Percentiles rank a stretch among this genome's conserved stretches.
These are phyloP conservation scores for Casaregolazyma suthepensis DNA, from an alignment of 1,139 yeast species.

Conservation along the genomic window DNA sequence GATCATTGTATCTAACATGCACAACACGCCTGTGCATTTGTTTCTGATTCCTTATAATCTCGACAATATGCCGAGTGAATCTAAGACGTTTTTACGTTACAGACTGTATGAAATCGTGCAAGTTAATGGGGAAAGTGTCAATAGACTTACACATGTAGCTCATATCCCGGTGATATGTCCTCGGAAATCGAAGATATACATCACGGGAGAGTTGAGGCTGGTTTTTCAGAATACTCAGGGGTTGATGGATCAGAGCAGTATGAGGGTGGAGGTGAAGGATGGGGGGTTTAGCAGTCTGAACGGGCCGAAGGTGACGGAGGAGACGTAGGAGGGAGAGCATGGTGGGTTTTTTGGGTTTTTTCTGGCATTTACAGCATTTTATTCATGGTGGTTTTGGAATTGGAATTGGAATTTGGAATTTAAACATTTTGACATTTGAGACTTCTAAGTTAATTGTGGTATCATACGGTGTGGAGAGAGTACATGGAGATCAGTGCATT, in stretches of 20 bases:
- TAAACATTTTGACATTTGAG: too few relatives aligned
- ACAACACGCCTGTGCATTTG: slow-evolving; percentile 35
- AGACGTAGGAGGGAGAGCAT: background rate
- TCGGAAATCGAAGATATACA: slow-evolving; percentile 30
- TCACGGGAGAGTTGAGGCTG: slow-evolving; percentile 35
- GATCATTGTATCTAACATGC: slow-evolving; percentile 37
- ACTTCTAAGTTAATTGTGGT: too few relatives aligned
- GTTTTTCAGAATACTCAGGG: slow-evolving; percentile 34
- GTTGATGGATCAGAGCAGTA: slow-evolving; percentile 1
- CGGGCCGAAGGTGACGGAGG: background rate
- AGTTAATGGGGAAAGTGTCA: slow-evolving; percentile 10
- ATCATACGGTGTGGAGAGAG: too few relatives aligned
- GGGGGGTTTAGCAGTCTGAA: slow-evolving; percentile 12
- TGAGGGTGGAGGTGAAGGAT: slow-evolving; percentile 11
- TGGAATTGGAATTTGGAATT: too few relatives aligned
- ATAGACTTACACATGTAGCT: slow-evolving; percentile 27
- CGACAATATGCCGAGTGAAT: slow-evolving; percentile 26
- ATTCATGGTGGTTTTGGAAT: too few relatives aligned
- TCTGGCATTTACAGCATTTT: background rate
- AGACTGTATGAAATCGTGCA: slow-evolving; percentile 22
- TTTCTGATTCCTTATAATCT: slow-evolving; percentile 38
- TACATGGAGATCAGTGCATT: too few relatives aligned
- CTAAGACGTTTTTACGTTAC: slow-evolving; percentile 34
- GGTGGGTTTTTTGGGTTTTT: background rate
- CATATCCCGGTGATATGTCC: slow-evolving; percentile 33